Evolutionary conservation across 352 stramenopile species (phyloP).

Genomic region (Globisporangium parvum): DNA sequence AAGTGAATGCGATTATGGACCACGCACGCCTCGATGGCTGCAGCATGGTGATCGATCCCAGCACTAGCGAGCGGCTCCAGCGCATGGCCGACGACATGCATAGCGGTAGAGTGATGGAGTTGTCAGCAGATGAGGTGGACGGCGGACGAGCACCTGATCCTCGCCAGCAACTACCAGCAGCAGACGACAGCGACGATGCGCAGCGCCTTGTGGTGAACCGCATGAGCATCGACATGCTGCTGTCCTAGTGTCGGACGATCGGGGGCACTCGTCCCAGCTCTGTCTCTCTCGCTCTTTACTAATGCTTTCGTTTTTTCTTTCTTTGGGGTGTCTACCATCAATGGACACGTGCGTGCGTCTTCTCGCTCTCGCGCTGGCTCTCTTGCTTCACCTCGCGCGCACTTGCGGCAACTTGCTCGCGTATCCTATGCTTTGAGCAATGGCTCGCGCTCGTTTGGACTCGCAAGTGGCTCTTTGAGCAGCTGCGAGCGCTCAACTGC

Average conservation of each 20-base stretch:
- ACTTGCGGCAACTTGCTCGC: too few relatives aligned
- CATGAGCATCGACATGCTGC: slow-evolving; percentile 19
- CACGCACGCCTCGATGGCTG: slow-evolving; percentile 12
- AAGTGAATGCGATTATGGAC: slow-evolving; percentile 16
- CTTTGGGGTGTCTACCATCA: too few relatives aligned
- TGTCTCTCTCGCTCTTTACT: background rate
- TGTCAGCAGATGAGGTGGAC: background rate
- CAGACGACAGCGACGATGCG: background rate
- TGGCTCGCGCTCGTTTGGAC: slow-evolving; percentile 11
- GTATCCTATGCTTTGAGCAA: slow-evolving; percentile 10
- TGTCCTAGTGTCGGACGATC: slow-evolving; percentile 4
- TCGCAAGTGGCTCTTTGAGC: slow-evolving; percentile 17
- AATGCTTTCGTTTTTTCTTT: background rate
- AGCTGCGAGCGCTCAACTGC: slow-evolving; percentile 48
- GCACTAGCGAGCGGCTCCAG: slow-evolving; percentile 6
- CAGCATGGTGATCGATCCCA: slow-evolving; percentile 11
- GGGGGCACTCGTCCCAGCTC: too few relatives aligned
- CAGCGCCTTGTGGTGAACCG: background rate
- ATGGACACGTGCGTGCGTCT: too few relatives aligned
- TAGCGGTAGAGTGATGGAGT: background rate
- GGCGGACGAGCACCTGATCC: background rate
- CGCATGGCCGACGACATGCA: background rate
- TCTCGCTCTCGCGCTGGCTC: too few relatives aligned
- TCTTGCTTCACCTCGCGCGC: too few relatives aligned
- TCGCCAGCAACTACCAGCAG: too few relatives aligned